Conservation (phyloP, 2,329 filamentous ascomycete species). For the Colletotrichum lini region DNA sequence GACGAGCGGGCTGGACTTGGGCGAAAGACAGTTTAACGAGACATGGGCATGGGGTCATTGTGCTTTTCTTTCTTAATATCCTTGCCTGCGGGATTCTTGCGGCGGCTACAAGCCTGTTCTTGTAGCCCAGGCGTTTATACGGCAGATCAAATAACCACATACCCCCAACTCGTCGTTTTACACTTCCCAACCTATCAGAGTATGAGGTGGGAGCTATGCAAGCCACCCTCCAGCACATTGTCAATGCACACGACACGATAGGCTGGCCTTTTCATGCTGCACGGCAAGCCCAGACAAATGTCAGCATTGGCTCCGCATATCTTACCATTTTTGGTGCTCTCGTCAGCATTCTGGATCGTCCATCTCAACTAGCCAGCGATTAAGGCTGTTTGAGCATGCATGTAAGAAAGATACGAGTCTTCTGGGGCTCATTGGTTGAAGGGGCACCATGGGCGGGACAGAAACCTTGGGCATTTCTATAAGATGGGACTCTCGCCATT, state of each 20-base stretch:
- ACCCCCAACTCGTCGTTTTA: not conserved
- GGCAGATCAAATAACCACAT: not conserved
- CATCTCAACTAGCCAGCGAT: not conserved
- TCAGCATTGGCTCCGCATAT: conserved; percentile 7
- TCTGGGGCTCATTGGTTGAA: not conserved
- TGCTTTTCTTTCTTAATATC: conserved; percentile 27
- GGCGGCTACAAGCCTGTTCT: not conserved
- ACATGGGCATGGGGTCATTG: conserved; percentile 22
- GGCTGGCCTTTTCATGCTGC: not conserved
- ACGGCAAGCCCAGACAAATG: not conserved
- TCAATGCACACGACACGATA: conserved; percentile 14
- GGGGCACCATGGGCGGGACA: not conserved
- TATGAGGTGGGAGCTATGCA: not conserved
- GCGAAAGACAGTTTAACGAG: conserved; percentile 28
- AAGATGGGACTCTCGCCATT: conserved; percentile 7
- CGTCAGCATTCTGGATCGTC: conserved; percentile 33
- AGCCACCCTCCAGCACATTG: not conserved
- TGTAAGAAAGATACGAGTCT: not conserved
- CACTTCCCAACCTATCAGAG: not conserved
- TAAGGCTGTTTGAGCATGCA: not conserved
- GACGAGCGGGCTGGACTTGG: not conserved
- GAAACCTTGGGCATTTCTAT: not conserved
- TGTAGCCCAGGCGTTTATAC: conserved; percentile 15
- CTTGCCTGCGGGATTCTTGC: not conserved
- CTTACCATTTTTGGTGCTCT: conserved; percentile 14